Base-by-base conservation (phyloP, 2,329 filamentous ascomycete genomes). In the Paecilomyces dactylethromorphus region DNA sequence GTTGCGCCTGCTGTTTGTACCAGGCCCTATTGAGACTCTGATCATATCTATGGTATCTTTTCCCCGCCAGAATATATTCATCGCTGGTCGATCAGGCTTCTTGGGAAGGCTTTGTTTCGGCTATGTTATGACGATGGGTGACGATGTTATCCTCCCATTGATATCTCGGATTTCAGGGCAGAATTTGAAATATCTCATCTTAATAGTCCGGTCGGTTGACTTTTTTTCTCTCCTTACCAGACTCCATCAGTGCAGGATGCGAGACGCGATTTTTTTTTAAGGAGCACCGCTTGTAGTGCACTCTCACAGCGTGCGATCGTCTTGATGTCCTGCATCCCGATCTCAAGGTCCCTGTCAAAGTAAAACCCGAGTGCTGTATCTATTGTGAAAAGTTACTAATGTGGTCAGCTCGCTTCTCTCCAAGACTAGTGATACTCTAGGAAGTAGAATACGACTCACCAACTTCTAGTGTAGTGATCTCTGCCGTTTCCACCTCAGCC, bases 1-100 rank as follows among this genome's bases (percentile, higher is more conserved):
- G 56, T 53, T 51, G 39, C 58, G 54, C 50, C 39, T 12, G 55
- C 52, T 54, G 32, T 54, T 13, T 57, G 55, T 51, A 59, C 50
- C 54, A 59, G 50, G 35, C 58, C 50, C 32, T 51, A 29, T 49
- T 24, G 53, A 45, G 49, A 45, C 13, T 4, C n/a, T 15, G 35
- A 45, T 45, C 8, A n/a, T 45, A 45, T 45, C 18, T n/a, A 45
- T 45, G 18, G 35, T 7, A 15, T 18, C 3, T 15, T n/a, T 45
- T 26, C 1, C 35, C 35, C 5, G 35, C 18, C 35, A 45, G 18
- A 45, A 45, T 45, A 45, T 45, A 45, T n/a, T n/a, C 15, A 6
- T 45, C 13, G 2, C 35, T 15, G 24, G 24, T 26, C 24, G 24
- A 26, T 26, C 18, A 5, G 35, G 18, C 15, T 7, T 18, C 32